Percentiles rank a stretch among this genome's conserved stretches.
These are phyloP conservation scores for Posidonia australis DNA, from an alignment of 106 monocot genomes.

Conservation along the genomic window DNA sequence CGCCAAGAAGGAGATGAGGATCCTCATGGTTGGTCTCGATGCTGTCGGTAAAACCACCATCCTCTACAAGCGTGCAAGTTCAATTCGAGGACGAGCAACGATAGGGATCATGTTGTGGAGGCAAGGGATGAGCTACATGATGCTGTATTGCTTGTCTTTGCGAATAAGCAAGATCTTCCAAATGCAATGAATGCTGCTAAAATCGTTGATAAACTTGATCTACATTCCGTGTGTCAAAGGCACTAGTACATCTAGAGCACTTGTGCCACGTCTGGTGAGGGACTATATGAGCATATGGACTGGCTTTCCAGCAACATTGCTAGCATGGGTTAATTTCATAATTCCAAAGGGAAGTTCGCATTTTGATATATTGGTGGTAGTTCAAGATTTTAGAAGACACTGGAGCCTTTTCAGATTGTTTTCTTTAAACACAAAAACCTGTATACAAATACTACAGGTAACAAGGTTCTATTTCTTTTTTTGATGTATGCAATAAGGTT, in stretches of 20 bases:
- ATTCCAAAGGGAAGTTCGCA: too few species aligned
- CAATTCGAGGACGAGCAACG: conserved; percentile 75
- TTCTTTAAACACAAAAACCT: too few species aligned
- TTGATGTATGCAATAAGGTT: conserved; percentile 24
- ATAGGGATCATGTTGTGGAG: conserved; percentile 56
- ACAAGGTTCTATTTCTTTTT: too few species aligned
- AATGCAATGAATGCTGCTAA: conserved; percentile 94
- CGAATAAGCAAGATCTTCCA: conserved; percentile 88
- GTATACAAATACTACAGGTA: too few species aligned
- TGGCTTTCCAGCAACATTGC: conserved; percentile 32
- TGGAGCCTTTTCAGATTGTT: too few species aligned
- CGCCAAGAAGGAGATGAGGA: conserved; percentile 83
- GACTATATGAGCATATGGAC: conserved; percentile 19
- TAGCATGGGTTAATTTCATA: too few species aligned
- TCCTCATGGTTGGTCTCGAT: conserved; percentile 77
- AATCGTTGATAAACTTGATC: too few species aligned
- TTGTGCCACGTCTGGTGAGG: conserved; percentile 23
- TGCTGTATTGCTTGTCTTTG: too few species aligned
- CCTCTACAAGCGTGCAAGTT: conserved; percentile 40
- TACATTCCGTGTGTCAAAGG: conserved; percentile 71
- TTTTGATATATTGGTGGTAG: too few species aligned
- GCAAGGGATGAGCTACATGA: too few species aligned
- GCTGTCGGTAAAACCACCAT: conserved; percentile 29
- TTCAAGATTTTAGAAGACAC: too few species aligned
- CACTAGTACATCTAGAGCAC: conserved; percentile 54